phyloP scores from a whole-genome alignment of 768 basidiomycete species.

The Kwoniella dejecticola region DNA sequence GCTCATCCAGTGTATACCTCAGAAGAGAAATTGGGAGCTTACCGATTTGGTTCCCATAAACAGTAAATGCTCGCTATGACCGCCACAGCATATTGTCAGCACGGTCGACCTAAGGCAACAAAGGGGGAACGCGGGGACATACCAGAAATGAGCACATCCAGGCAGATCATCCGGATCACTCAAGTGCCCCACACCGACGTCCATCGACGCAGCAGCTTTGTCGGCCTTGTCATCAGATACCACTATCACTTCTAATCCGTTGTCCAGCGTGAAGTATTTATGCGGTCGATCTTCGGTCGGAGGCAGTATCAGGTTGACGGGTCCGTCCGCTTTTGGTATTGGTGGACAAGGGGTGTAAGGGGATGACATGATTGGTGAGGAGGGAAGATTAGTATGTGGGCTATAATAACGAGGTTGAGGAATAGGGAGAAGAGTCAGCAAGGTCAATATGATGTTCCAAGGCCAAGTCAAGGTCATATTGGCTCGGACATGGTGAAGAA shows the following conservation, averaged over 20 bases:
- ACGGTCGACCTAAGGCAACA: neutral
- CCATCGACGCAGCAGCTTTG: constrained; percentile 90
- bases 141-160: constrained; percentile 58
- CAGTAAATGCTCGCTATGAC: constrained; percentile 75
- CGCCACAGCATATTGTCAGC: neutral
- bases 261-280: constrained; percentile 75
- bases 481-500: neutral
- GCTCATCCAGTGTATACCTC: constrained; percentile 8
- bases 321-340: constrained; percentile 35
- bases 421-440: neutral
- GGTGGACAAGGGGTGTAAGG: constrained; percentile 45
- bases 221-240: constrained; percentile 83
- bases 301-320: constrained; percentile 46
- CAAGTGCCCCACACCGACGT: constrained; percentile 91
- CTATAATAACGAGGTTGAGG: constrained; percentile 1
- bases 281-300: constrained; percentile 52
- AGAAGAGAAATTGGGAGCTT: constrained; percentile 34
- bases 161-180: constrained; percentile 72
- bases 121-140: constrained; percentile 1
- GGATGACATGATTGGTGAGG: constrained; percentile 13
- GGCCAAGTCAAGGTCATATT: no score
- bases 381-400: constrained; percentile 9
- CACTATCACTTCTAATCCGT: constrained; percentile 82
- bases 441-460: neutral
- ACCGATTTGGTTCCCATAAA: constrained; percentile 76